These are phyloP conservation scores for Periglandula ipomoeae DNA, from an alignment of 2,329 filamentous ascomycete species.

Conservation along the genomic window DNA sequence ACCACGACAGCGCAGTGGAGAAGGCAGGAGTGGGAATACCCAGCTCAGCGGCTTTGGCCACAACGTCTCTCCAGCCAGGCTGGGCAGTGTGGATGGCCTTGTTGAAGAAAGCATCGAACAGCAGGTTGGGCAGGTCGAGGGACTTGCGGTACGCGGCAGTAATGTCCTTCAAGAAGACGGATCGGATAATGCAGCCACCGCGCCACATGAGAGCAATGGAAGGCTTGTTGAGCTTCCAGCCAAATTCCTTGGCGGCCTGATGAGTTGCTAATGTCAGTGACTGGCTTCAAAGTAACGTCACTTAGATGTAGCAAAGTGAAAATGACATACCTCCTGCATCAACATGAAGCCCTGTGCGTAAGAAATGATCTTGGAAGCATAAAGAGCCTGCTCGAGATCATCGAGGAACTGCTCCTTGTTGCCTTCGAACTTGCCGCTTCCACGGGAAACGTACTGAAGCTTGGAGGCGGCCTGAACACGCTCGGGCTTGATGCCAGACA, in stretches of 20 bases:
- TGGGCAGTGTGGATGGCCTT: conserved; percentile 97
- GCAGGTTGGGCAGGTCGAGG: conserved; percentile 91
- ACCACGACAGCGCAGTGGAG: conserved; percentile 95
- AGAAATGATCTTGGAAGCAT: conserved; percentile 99
- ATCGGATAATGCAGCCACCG: conserved; percentile 99
- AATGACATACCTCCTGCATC: conserved; percentile 75
- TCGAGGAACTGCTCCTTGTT: conserved; percentile 90
- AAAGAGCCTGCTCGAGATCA: conserved; percentile 96
- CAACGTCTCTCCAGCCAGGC: conserved; percentile 81
- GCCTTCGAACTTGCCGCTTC: conserved; percentile 67
- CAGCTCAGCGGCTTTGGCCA: conserved; percentile 84
- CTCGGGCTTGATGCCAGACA: conserved; percentile 91
- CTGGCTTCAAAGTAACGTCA: too few relatives aligned
- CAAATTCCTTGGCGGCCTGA: conserved; percentile 88
- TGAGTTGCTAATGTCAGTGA: neutral
- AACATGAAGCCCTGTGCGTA: conserved; percentile 99
- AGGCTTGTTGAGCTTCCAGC: conserved; percentile 99
- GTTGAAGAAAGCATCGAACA: conserved; percentile 99
- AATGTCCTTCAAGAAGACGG: conserved; percentile 99
- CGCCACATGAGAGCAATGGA: conserved; percentile 99
- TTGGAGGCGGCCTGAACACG: conserved; percentile 71
- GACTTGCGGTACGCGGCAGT: conserved; percentile 92
- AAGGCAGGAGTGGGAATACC: conserved; percentile 96
- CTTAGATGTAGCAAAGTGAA: too few relatives aligned
- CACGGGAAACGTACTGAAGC: conserved; percentile 64